Evolutionary conservation across 345 rosid species (phyloP).

Genomic region (Brassica rapa): DNA sequence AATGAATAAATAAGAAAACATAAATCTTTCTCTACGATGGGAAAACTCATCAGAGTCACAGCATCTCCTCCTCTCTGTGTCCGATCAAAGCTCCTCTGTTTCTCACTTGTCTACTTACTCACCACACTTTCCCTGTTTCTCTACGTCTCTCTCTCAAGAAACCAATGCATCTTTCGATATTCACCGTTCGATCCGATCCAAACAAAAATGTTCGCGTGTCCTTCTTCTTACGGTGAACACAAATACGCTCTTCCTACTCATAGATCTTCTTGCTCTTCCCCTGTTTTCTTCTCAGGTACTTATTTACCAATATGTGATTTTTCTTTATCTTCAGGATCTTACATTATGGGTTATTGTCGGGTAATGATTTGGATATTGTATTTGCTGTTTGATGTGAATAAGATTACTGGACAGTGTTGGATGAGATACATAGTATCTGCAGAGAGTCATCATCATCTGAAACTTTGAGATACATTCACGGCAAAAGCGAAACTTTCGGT

Average conservation of each 20-base stretch:
- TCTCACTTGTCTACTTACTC: constrained; percentile 72
- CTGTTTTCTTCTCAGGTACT: constrained; percentile 49
- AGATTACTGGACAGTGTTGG: constrained; percentile 63
- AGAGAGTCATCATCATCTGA: constrained; percentile 37
- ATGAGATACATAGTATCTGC: constrained; percentile 53
- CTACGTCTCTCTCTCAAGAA: constrained; percentile 49
- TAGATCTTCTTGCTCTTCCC: constrained; percentile 68
- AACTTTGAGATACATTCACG: constrained; percentile 58
- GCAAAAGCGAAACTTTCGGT: constrained; percentile 56
- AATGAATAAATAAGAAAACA: constrained; percentile 6
- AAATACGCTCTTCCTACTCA: constrained; percentile 77
- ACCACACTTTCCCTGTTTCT: constrained; percentile 58
- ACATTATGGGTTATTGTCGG: not conserved
- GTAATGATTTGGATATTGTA: not conserved
- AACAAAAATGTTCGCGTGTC: constrained; percentile 68
- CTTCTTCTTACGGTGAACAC: constrained; percentile 78
- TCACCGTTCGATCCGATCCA: constrained; percentile 78
- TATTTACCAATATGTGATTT: not conserved
- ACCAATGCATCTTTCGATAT: constrained; percentile 66
- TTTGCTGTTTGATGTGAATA: constrained; percentile 7
- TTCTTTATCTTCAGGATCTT: not conserved
- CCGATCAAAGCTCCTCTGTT: constrained; percentile 80
- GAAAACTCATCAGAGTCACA: constrained; percentile 33
- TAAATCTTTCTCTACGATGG: constrained; percentile 23
- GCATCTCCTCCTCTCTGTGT: constrained; percentile 48